Evolutionary conservation across 139 green algal species (phyloP), one percentile per base, ranked within the genome.

Genomic region (Pseudopediastrum boryanum): DNA sequence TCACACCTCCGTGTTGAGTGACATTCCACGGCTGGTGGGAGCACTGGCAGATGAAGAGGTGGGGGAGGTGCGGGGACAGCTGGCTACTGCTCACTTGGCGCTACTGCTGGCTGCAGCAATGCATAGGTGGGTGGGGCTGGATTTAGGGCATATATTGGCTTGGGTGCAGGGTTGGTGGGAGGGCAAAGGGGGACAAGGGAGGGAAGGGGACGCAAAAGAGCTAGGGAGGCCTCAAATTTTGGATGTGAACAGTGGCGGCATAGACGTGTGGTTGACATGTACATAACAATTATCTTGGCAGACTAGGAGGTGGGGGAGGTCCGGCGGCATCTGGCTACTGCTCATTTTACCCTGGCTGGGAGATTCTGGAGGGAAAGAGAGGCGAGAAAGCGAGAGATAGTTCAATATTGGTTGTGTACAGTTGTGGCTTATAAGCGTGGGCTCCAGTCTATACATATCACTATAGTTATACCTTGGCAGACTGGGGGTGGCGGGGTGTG

Each of bases 41-140:
- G 16, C 44, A 6, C 44, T 80, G 29, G 54, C 59, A 52, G 74
- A 74, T 21, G 70, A 85, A 19, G 66, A 64, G 4, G 42, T 78
- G 9, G 59, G 25, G 3, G 31, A 74, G 62, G 61, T 77, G 16
- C 44, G 73, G 2, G 48, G 46, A 1, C 43, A 12, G 21, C 41
- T 69, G 44, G 62, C 38, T 23, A 65, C 50, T 25, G 61, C 77
- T 13, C 76, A 72, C 50, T n/a, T 66, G 68, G 64, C 48, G 19
- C 52, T 36, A 33, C 59, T 72, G 36, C 63, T 78, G 31, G 58
- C 63, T 35, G 71, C 50, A 23, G 13, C 51, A 0, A 39, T 59
- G 38, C 16, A 61, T 33, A 73, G 39, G 27, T 68, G 41, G 4
- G 33, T 64, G 42, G 27, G 42, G 38, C 41, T n/a, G 29, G 42